Evolutionary conservation across 257 asterid species (phyloP), one percentile per base, ranked within the genome.

Genomic region (Echium plantagineum): DNA sequence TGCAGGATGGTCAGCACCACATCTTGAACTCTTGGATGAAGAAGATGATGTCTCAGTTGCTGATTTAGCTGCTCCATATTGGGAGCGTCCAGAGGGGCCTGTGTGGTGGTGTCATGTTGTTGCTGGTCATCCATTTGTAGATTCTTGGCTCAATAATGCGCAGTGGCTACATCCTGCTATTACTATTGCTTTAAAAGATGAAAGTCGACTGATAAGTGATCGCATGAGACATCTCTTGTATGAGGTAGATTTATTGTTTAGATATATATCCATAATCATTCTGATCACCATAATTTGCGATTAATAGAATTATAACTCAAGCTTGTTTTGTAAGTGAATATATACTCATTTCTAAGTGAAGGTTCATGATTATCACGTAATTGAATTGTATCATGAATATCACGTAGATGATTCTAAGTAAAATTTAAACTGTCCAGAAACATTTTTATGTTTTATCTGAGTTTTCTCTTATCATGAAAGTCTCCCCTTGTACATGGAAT

Each of bases 31-130:
- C 49, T 18, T 71, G 70, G 95, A 82, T 60, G 81, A 81, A 59
- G 95, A 78, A 68, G 90, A 83, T 73, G 96, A 81, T 54, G 66
- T 85, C 58, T 83, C 95, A 51, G 97, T 90, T 73, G 95, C 98
- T 9, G 96, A 87, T 58, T 71, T 87, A 66, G 98, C 88, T 63
- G 90, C 91, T 58, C 98, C 98, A 5, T 90, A 87, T 70, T 87
- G 98, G 98, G 95, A 90, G 71, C 78, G 76, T 21, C 85, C 95
- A 5, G 93, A 75, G 60, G 98, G 98, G 71, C 98, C 96, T 20
- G 83, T 78, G 55, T 90, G 98, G 98, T 90, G 98, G 98, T 90
- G 95, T 77, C 98, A 90, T 76, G 77, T 90, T 65, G 66, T 86
- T 75, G 96, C 96, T 7, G 94, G 88, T 62, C 86, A 90, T 74